A percentile compares a stretch with the other conserved stretches of the same genome.
Conservation (phyloP, 768 basidiomycete genomes). For the Amanita inopinata region DNA sequence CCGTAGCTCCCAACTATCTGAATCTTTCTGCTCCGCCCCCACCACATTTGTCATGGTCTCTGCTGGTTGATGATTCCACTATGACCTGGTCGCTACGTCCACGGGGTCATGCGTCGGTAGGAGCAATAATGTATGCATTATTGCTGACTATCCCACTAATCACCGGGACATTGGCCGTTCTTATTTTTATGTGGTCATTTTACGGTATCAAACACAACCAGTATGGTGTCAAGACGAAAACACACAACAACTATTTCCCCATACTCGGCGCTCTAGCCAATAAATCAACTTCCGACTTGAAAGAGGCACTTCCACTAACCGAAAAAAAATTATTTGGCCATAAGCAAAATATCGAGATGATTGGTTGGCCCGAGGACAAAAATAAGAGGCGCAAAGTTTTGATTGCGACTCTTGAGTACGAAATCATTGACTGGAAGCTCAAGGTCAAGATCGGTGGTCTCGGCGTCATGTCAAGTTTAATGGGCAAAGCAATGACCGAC, state of each 20-base stretch:
- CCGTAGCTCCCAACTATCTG: conserved; percentile 74
- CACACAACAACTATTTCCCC: conserved; percentile 75
- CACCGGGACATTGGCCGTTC: conserved; percentile 73
- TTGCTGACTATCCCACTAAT: conserved; percentile 75
- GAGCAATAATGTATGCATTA: conserved; percentile 82
- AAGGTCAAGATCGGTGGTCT: conserved; percentile 98
- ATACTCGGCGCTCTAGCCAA: conserved; percentile 60
- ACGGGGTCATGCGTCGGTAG: conserved; percentile 71
- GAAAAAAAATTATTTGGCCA: conserved; percentile 63
- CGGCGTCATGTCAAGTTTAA: conserved; percentile 94
- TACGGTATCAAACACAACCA: conserved; percentile 93
- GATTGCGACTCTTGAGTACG: conserved; percentile 90
- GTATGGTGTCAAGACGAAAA: conserved; percentile 75
- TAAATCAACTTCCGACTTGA: conserved; percentile 64
- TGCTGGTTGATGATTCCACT: conserved; percentile 68
- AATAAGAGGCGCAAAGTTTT: conserved; percentile 86
- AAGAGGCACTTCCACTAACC: conserved; percentile 49
- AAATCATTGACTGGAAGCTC: conserved; percentile 94
- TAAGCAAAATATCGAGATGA: conserved; percentile 59
- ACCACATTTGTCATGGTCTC: conserved; percentile 82
- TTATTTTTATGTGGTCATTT: conserved; percentile 92
- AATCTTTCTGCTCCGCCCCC: conserved; percentile 88
- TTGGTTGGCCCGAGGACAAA: conserved; percentile 96
- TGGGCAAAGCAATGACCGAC: conserved; percentile 98
- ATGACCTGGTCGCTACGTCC: conserved; percentile 75